A percentile compares a stretch with the other conserved stretches of the same genome.
phyloP scores from a whole-genome alignment of 306 rosid species.

The Hippophae gyantsensis region DNA sequence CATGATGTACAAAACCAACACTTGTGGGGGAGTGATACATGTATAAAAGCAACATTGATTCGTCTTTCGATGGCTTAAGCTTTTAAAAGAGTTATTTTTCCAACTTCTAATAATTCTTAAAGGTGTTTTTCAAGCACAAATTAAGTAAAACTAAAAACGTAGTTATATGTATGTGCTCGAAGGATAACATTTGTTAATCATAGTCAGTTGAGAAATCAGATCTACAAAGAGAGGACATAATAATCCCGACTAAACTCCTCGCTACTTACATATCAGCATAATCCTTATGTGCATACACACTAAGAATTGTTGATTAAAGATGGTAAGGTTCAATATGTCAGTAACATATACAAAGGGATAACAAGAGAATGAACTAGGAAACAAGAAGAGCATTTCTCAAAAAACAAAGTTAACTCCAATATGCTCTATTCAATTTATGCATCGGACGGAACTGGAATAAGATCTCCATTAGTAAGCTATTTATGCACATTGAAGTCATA shows the following conservation, averaged over 20 bases:
- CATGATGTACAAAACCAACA: too few relatives aligned
- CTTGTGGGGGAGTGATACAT: too few relatives aligned
- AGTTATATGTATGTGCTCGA: background rate
- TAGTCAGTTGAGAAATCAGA: background rate
- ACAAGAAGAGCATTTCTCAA: background rate
- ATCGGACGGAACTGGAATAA: background rate
- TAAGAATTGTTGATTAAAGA: background rate
- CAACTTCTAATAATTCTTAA: too few relatives aligned
- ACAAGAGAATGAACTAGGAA: background rate
- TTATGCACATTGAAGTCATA: too few relatives aligned
- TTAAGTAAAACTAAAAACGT: background rate
- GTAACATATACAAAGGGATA: background rate
- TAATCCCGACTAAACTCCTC: background rate
- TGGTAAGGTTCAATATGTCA: background rate
- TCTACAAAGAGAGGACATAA: slow-evolving; percentile 1
- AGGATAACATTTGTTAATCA: background rate
- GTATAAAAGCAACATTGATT: too few relatives aligned
- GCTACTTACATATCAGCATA: background rate
- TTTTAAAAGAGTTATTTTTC: background rate
- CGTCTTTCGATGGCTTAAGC: too few relatives aligned
- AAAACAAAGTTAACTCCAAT: background rate
- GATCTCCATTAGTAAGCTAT: too few relatives aligned
- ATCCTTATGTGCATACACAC: background rate
- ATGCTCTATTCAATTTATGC: background rate
- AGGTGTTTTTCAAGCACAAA: background rate